These are phyloP conservation scores for Beverwykella pulmonaria DNA, from an alignment of 495 filamentous ascomycete genomes.

Conservation along the genomic window DNA sequence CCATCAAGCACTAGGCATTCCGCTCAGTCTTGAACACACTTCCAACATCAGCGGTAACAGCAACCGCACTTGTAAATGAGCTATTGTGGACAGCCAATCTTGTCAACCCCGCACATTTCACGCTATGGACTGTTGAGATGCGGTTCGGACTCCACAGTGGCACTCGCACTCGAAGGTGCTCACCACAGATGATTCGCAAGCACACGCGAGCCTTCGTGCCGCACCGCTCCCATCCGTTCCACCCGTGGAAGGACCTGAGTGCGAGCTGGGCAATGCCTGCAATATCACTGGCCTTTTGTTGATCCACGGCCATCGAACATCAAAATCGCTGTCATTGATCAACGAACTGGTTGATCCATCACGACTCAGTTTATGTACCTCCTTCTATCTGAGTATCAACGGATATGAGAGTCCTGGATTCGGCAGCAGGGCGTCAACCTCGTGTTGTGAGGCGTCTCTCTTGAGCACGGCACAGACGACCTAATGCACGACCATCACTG, in stretches of 20 bases:
- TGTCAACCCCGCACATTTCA: not conserved
- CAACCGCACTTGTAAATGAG: not conserved
- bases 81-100: not conserved
- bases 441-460: not conserved
- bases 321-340: not conserved
- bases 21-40: not conserved
- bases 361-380: not conserved
- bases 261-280: slow-evolving; percentile 6
- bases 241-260: slow-evolving; percentile 11
- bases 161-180: not conserved
- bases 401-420: not conserved
- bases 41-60: not conserved
- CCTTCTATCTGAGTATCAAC: not conserved
- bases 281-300: not conserved
- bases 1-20: not conserved
- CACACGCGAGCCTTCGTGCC: slow-evolving; percentile 23
- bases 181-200: slow-evolving; percentile 29
- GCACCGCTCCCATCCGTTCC: slow-evolving; percentile 24
- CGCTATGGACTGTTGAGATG: not conserved
- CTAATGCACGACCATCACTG: not conserved
- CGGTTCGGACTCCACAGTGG: slow-evolving; percentile 7
- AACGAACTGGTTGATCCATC: not conserved
- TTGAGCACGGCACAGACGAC: not conserved
- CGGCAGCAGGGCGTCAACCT: not conserved
- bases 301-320: not conserved